Evolutionary conservation across 108 stramenopile species (phyloP).

Genomic region (Stephanodiscus minutulus): DNA sequence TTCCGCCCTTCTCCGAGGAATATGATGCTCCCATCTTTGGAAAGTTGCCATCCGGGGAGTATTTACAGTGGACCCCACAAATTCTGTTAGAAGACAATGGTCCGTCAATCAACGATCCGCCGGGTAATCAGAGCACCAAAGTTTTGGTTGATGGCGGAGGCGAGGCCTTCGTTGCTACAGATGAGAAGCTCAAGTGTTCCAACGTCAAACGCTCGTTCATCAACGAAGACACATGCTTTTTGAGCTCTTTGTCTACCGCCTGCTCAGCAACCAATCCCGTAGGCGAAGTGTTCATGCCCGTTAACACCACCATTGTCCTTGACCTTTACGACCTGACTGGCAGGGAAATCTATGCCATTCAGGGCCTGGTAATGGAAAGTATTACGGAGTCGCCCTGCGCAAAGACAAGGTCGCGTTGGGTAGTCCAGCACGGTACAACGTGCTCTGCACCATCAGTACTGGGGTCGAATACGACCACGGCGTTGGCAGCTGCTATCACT

Average conservation of each 20-base stretch:
- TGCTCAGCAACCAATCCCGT: constrained; percentile 22
- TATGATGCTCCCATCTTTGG: constrained; percentile 40
- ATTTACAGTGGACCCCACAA: constrained; percentile 40
- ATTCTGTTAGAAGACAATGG: constrained; percentile 37
- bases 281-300: constrained; percentile 33
- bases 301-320: constrained; percentile 20
- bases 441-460: constrained; percentile 34
- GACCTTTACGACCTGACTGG: constrained; percentile 32
- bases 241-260: constrained; percentile 23
- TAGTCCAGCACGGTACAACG: not conserved
- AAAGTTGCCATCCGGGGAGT: constrained; percentile 36
- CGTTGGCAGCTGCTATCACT: constrained; percentile 26
- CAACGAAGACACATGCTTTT: constrained; percentile 59
- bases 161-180: constrained; percentile 14
- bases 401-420: constrained; percentile 35
- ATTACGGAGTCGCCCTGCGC: constrained; percentile 28
- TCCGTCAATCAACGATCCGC: constrained; percentile 43
- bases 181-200: constrained; percentile 46
- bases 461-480: constrained; percentile 7
- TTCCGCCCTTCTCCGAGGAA: constrained; percentile 44
- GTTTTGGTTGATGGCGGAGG: constrained; percentile 51
- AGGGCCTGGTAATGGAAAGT: constrained; percentile 46
- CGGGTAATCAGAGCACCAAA: constrained; percentile 3
- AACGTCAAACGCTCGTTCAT: constrained; percentile 48
- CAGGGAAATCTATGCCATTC: constrained; percentile 56